phyloP scores from a whole-genome alignment of 257 asterid genomes.

The Nicotiana otophora region DNA sequence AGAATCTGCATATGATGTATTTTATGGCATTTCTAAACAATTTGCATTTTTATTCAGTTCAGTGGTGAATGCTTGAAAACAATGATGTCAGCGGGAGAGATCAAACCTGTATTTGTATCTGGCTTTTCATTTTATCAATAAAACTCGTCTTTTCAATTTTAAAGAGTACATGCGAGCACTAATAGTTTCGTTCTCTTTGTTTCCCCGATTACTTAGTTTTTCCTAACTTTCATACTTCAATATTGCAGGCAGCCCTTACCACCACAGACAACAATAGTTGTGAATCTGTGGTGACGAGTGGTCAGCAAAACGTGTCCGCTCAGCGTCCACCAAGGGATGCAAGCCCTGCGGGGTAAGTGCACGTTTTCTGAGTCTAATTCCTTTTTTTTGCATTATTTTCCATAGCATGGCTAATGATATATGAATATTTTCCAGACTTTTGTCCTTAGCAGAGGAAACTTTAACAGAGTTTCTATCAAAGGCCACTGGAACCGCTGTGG shows the following conservation, averaged over 20 bases:
- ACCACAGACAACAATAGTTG: constrained; percentile 84
- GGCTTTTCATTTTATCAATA: neutral
- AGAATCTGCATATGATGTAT: neutral
- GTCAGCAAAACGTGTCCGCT: constrained; percentile 81
- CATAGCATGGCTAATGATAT: constrained; percentile 5
- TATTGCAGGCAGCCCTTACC: constrained; percentile 55
- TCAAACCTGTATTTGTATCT: neutral
- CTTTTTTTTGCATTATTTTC: neutral
- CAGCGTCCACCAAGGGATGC: constrained; percentile 98
- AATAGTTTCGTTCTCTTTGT: neutral
- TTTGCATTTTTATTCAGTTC: too few species aligned
- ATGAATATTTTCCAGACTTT: constrained; percentile 51
- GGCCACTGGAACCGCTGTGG: constrained; percentile 99
- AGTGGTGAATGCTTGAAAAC: neutral
- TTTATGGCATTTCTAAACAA: neutral
- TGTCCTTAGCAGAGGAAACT: constrained; percentile 99
- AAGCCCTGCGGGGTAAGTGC: constrained; percentile 91
- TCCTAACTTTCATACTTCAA: constrained; percentile 8
- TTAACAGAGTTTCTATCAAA: constrained; percentile 99
- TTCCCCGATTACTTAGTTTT: neutral
- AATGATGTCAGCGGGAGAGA: neutral
- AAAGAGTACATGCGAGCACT: neutral
- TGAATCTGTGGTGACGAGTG: constrained; percentile 97
- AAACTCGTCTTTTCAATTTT: neutral
- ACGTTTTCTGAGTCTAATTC: neutral